phyloP scores from a whole-genome alignment of 257 asterid species.

The Primulina huaijiensis region DNA sequence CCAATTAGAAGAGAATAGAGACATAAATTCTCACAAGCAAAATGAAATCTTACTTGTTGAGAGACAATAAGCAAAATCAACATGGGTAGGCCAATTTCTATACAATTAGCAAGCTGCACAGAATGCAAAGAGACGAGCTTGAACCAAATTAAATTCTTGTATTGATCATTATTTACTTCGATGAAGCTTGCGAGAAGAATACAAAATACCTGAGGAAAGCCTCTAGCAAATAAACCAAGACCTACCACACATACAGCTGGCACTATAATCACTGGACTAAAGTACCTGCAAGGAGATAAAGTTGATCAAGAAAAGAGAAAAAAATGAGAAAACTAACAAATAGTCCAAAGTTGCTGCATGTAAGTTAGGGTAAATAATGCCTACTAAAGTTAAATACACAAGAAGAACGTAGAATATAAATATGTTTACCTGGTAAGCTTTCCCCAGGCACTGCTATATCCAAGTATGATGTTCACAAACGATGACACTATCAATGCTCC shows the following conservation, averaged over 20 bases:
- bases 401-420: constrained; percentile 16
- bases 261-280: constrained; percentile 77
- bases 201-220: constrained; percentile 78
- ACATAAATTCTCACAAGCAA: background rate
- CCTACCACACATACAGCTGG: constrained; percentile 85
- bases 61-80: constrained; percentile 67
- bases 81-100: constrained; percentile 88
- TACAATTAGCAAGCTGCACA: constrained; percentile 77
- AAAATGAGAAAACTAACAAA: constrained; percentile 11
- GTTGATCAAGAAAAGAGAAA: background rate
- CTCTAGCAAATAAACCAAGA: constrained; percentile 82
- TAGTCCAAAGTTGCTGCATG: background rate
- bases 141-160: constrained; percentile 20
- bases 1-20: constrained; percentile 5
- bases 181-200: constrained; percentile 15
- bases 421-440: constrained; percentile 61
- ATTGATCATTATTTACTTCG: background rate
- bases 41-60: constrained; percentile 66
- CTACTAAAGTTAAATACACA: background rate
- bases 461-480: constrained; percentile 69
- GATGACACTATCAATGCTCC: constrained; percentile 93
- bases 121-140: constrained; percentile 17
- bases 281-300: constrained; percentile 42
- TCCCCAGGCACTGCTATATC: constrained; percentile 84
- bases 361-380: background rate